phyloP scores from a whole-genome alignment of 164 flowering plant species.

The Vitis cinerea region DNA sequence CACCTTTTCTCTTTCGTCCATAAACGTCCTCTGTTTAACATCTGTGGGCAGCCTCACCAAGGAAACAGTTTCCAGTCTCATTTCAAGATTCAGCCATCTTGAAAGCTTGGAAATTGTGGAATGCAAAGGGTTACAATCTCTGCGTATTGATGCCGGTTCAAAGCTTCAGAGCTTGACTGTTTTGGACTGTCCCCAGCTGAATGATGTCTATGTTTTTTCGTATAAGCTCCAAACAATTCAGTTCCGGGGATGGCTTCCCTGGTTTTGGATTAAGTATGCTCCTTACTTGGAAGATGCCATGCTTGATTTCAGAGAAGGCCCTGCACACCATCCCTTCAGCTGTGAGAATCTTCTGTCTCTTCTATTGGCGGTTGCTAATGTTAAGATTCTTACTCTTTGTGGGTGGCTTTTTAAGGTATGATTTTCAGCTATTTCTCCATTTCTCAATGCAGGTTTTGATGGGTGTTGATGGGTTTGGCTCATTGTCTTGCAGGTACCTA shows the following conservation, averaged over 20 bases:
- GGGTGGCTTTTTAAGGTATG: no score
- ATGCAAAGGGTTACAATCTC: neutral
- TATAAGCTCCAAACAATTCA: neutral
- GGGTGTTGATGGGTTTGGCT: no score
- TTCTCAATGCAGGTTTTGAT: no score
- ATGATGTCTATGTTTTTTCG: neutral
- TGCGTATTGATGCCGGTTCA: neutral
- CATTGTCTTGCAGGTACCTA: no score
- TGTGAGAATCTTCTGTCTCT: no score
- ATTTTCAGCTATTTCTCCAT: no score
- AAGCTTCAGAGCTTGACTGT: neutral
- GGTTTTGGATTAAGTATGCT: no score
- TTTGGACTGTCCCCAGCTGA: conserved; percentile 5
- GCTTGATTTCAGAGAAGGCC: no score
- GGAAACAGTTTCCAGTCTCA: neutral
- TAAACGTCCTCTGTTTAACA: neutral
- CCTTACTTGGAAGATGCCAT: neutral
- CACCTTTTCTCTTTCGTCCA: no score
- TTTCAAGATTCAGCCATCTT: neutral
- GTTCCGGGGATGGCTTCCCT: conserved; percentile 1
- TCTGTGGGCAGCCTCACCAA: conserved; percentile 1
- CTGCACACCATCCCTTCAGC: no score
- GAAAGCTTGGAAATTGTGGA: neutral
- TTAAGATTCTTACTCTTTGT: no score
- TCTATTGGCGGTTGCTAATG: no score